Evolutionary conservation across 1,284 basidiomycete genomes (phyloP), one percentile per base, ranked within the genome.

Genomic region (Fomitopsis palustris): DNA sequence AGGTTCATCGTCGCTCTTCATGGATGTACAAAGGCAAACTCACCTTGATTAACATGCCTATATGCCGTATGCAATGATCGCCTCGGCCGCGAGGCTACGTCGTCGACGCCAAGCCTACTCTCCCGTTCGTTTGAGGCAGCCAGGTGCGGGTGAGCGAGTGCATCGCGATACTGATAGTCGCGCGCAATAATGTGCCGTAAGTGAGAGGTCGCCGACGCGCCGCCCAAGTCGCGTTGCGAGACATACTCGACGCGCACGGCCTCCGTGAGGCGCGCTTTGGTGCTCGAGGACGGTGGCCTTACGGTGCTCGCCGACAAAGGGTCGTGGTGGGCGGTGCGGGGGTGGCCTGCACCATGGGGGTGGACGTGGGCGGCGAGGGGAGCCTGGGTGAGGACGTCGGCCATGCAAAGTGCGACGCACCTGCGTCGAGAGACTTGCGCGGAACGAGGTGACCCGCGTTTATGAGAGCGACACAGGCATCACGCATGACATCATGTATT

Each of bases 371-470:
- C 43, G 35, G 16, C 29, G 45, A 52, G 41, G 45, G 57, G 53
- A 23, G 53, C 41, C 33, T 59, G 57, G n/a, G 57, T 51, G 57
- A 59, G 57, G 53, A 55, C 57, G 43, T 53, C 41, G 43, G 57
- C 57, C 57, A 59, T 59, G 57, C 57, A 58, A 41, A 37, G 43
- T 51, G 47, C 57, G 54, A 21, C 53, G 42, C 41, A 35, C 37
- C 38, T 52, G 52, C 52, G 53, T 58, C 52, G 27, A 23, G 29
- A 47, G 23, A 47, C 25, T 54, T 17, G n/a, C 4, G 8, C 9
- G 12, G 49, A 29, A 31, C 8, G 27, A 21, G 31, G 31, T 33
- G 49, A 17, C 49, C 49, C 37, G 25, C 35, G 56, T 58, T 58
- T 58, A 58, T 47, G 49, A 58, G 27, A 31, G 16, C 37, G 35